These are phyloP conservation scores for Ustilago vetiveriae DNA, from an alignment of 1,284 basidiomycete species.

Conservation along the genomic window DNA sequence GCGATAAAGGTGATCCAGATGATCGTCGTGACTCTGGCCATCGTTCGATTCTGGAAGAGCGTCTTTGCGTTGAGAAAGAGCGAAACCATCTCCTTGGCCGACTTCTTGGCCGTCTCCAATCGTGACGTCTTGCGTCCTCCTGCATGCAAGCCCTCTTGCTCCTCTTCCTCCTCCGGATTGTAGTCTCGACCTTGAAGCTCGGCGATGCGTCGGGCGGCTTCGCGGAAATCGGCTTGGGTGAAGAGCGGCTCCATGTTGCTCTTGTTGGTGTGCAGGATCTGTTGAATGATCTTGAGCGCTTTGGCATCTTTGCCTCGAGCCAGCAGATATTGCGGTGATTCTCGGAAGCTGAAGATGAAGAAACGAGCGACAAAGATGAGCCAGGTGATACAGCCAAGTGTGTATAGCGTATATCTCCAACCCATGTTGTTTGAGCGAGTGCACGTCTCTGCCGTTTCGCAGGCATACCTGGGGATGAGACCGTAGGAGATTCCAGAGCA, in stretches of 20 bases:
- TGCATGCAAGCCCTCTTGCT: slow-evolving; percentile 18
- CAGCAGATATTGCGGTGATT: slow-evolving; percentile 62
- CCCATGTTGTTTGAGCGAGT: slow-evolving; percentile 55
- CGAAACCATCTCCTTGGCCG: slow-evolving; percentile 48
- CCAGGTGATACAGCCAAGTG: slow-evolving; percentile 61
- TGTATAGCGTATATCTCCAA: slow-evolving; percentile 63
- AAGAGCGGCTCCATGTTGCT: slow-evolving; percentile 64
- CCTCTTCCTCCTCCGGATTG: slow-evolving; percentile 19
- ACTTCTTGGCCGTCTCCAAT: slow-evolving; percentile 23
- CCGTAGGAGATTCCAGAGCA: slow-evolving; percentile 60
- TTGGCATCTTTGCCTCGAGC: slow-evolving; percentile 52
- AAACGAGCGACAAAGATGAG: slow-evolving; percentile 62
- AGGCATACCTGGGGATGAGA: slow-evolving; percentile 55
- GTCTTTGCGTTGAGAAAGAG: slow-evolving; percentile 66
- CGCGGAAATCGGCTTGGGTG: slow-evolving; percentile 67
- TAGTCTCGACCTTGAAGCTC: slow-evolving; percentile 18
- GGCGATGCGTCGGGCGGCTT: slow-evolving; percentile 60
- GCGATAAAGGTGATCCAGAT: slow-evolving; percentile 59
- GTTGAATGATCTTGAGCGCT: slow-evolving; percentile 47
- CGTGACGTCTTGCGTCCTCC: slow-evolving; percentile 5
- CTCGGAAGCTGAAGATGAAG: slow-evolving; percentile 57
- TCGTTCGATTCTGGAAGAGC: slow-evolving; percentile 65
- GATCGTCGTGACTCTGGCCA: slow-evolving; percentile 65
- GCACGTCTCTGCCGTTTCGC: slow-evolving; percentile 41
- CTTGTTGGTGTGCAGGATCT: slow-evolving; percentile 64